phyloP scores from a whole-genome alignment of 441 rosid species.

The Brassica balearica region DNA sequence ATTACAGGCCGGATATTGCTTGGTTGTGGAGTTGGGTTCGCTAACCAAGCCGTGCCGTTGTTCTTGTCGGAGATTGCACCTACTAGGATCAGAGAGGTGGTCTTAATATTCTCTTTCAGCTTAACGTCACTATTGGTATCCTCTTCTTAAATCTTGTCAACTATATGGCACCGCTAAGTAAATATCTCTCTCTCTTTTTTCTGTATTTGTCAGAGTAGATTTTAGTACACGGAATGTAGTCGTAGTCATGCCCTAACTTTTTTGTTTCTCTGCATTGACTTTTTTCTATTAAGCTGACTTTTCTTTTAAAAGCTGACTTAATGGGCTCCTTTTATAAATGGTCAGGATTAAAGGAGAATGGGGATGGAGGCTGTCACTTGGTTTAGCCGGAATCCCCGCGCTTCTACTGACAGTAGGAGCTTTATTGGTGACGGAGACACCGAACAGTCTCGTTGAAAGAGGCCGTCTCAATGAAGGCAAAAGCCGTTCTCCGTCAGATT shows the following conservation, averaged over 20 bases:
- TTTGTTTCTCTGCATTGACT: neutral
- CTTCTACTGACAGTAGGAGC: conserved; percentile 75
- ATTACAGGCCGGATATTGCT: conserved; percentile 84
- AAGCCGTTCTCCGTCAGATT: conserved; percentile 73
- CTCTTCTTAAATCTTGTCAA: conserved; percentile 88
- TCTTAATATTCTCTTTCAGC: conserved; percentile 85
- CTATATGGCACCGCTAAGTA: conserved; percentile 87
- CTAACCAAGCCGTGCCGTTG: conserved; percentile 94
- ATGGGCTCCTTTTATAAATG: neutral
- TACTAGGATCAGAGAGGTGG: conserved; percentile 89
- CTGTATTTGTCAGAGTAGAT: neutral
- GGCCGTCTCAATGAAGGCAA: conserved; percentile 83
- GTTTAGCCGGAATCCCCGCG: conserved; percentile 90
- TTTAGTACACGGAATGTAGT: neutral
- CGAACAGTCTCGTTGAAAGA: conserved; percentile 87
- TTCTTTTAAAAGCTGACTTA: neutral
- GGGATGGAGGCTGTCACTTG: conserved; percentile 95
- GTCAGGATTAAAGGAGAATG: conserved; percentile 70
- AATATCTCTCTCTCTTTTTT: conserved; percentile 32
- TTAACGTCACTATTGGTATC: conserved; percentile 89
- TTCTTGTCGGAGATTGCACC: conserved; percentile 95
- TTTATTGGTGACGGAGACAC: conserved; percentile 77
- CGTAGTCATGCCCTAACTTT: neutral
- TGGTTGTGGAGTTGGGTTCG: conserved; percentile 97
- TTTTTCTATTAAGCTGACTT: neutral